phyloP scores from a whole-genome alignment of 208 protist genomes.

The Trypanosoma platydactyli region DNA sequence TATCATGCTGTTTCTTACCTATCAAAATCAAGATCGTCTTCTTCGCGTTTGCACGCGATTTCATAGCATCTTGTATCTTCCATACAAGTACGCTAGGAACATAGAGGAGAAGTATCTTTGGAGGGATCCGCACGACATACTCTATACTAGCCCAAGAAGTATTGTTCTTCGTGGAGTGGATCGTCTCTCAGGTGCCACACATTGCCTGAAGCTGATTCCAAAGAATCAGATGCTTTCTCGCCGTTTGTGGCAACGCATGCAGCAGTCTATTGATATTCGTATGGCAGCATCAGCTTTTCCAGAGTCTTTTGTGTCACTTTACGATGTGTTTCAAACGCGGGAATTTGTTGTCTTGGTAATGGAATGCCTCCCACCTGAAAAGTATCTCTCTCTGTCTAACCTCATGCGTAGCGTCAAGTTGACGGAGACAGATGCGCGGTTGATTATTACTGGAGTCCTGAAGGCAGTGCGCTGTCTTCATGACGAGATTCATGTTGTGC shows the following conservation, averaged over 20 bases:
- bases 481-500: conserved; percentile 18
- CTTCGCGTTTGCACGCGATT: conserved; percentile 23
- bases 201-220: conserved; percentile 25
- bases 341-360: conserved; percentile 28
- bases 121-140: conserved; percentile 28
- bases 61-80: conserved; percentile 20
- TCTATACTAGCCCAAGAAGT: conserved; percentile 26
- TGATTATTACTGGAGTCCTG: conserved; percentile 4
- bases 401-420: conserved; percentile 7
- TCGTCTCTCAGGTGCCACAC: conserved; percentile 13
- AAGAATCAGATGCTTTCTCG: conserved; percentile 30
- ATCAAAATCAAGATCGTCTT: conserved; percentile 32
- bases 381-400: conserved; percentile 10
- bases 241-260: conserved; percentile 29
- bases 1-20: conserved; percentile 34
- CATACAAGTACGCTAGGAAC: conserved; percentile 28
- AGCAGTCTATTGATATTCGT: conserved; percentile 24
- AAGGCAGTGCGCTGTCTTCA: conserved; percentile 18
- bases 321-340: conserved; percentile 19
- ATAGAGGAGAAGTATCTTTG: conserved; percentile 24
- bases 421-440: conserved; percentile 8
- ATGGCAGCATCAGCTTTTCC: conserved; percentile 12
- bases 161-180: conserved; percentile 27
- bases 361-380: conserved; percentile 24
- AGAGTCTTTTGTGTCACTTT: conserved; percentile 15